Evolutionary conservation across 345 rosid genomes (phyloP), one percentile per base, ranked within the genome.

Genomic region (Pistacia vera): DNA sequence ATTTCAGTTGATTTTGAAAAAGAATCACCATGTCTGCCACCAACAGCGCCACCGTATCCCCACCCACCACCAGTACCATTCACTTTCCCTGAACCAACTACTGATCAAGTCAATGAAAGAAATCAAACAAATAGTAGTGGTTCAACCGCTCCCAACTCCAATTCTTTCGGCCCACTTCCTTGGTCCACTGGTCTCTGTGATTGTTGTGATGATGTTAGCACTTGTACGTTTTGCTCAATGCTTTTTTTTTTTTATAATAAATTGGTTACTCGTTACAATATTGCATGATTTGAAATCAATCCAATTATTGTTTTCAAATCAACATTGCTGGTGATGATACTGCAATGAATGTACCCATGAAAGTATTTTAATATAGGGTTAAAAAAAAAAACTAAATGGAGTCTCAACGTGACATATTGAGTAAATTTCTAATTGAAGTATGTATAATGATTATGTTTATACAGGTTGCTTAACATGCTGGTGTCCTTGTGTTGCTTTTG

Each of bases 401-500:
- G 25, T 25, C 25, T 25, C 25, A 25, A 25, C 25, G 25, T 25
- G 25, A 25, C 25, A 25, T 30, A 30, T 30, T 30, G 33, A 30
- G 33, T 30, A 30, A 30, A 30, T 49, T 68, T 51, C 17, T 25
- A 20, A 30, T 28, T 52, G 30, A 54, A 69, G 35, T 30, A 66
- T 68, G 72, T 11, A 51, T 51, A 14, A 14, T 49, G 5, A 41
- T 38, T 36, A 5, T 57, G 61, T n/a, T 20, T 41, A 11, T 71
- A 72, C 78, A 84, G 91, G 91, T 71, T 92, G 90, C 80, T 51
- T 89, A 25, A 88, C 94, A 5, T 91, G 82, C 30, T 90, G 89
- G 84, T 91, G 98, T 57, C 93, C 98, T 2, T 89, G 98, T 62
- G 17, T 93, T 56, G 59, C 91, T 5, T 90, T 91, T 16, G 92